Percentiles rank a stretch among this genome's conserved stretches.
These are phyloP conservation scores for Rhizophagus sp. DNA, from an alignment of 192 early-diverging fungal genomes.

Conservation along the genomic window DNA sequence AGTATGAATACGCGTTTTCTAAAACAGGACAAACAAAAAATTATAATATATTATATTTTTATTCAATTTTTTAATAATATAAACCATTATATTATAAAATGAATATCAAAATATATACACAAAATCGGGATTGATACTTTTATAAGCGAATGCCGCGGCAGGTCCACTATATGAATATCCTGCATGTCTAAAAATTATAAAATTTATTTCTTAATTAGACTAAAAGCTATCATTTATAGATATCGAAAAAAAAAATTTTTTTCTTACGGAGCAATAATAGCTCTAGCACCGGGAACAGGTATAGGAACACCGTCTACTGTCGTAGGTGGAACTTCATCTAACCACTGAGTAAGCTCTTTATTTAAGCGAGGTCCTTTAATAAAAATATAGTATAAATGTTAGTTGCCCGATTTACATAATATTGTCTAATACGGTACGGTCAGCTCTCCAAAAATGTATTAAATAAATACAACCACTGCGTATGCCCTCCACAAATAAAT, in stretches of 20 bases:
- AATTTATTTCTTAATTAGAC: background rate
- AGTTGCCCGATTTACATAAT: too few relatives aligned
- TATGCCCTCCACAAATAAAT: too few relatives aligned
- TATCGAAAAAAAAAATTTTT: background rate
- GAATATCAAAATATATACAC: conserved; percentile 45
- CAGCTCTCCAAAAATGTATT: too few relatives aligned
- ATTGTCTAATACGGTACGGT: too few relatives aligned
- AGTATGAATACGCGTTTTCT: conserved; percentile 86
- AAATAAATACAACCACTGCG: too few relatives aligned
- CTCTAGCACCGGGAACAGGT: conserved; percentile 54
- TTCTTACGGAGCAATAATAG: conserved; percentile 78
- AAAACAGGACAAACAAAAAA: background rate
- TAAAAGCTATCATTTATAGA: background rate
- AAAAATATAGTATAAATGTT: too few relatives aligned
- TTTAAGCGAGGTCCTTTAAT: conserved; percentile 42
- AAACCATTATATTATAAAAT: background rate
- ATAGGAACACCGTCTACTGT: conserved; percentile 33
- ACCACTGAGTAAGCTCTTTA: conserved; percentile 52
- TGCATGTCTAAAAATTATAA: conserved; percentile 68
- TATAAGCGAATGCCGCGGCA: conserved; percentile 90
- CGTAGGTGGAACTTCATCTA: conserved; percentile 45
- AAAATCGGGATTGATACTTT: conserved; percentile 57
- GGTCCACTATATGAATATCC: conserved; percentile 89
- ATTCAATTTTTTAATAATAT: background rate
- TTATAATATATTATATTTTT: background rate